Conservation (phyloP, 2,329 filamentous ascomycete species). For the Ramichloridium luteum region DNA sequence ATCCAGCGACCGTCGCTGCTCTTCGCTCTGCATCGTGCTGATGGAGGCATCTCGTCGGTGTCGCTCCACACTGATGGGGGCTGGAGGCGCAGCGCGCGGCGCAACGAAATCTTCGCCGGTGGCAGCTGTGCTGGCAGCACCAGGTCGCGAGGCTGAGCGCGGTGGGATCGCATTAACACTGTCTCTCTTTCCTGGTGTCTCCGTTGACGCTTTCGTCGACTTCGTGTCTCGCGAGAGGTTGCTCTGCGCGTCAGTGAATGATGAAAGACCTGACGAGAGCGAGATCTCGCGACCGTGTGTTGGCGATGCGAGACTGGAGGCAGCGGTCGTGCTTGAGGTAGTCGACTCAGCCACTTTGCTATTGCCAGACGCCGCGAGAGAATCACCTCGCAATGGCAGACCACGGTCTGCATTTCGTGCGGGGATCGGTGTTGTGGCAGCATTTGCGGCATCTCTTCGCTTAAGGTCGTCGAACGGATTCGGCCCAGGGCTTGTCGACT, state of each 20-base stretch:
- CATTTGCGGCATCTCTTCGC: conserved; percentile 19
- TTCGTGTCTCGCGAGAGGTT: conserved; percentile 18
- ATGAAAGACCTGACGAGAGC: conserved; percentile 23
- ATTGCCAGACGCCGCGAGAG: conserved; percentile 35
- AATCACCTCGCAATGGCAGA: conserved; percentile 47
- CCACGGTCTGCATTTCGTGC: conserved; percentile 29
- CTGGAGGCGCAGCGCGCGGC: conserved; percentile 32
- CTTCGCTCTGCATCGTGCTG: conserved; percentile 31
- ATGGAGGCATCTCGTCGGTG: conserved; percentile 31
- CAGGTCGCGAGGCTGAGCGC: conserved; percentile 36
- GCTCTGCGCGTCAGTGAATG: conserved; percentile 25
- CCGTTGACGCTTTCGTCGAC: conserved; percentile 13
- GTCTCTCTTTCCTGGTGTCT: conserved; percentile 15
- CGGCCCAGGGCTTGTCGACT: conserved; percentile 26
- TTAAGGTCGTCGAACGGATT: conserved; percentile 29
- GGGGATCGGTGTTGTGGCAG: conserved; percentile 22
- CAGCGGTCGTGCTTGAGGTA: conserved; percentile 8
- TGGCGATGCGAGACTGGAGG: conserved; percentile 6
- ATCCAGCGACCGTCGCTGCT: conserved; percentile 14
- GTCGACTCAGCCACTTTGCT: conserved; percentile 20
- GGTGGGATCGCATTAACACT: conserved; percentile 33
- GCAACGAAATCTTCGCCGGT: conserved; percentile 32
- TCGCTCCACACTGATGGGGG: conserved; percentile 9
- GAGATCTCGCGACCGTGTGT: conserved; percentile 30
- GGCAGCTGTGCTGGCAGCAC: conserved; percentile 29